Conservation (phyloP, 2,329 filamentous ascomycete species). For the Fusarium udum region DNA sequence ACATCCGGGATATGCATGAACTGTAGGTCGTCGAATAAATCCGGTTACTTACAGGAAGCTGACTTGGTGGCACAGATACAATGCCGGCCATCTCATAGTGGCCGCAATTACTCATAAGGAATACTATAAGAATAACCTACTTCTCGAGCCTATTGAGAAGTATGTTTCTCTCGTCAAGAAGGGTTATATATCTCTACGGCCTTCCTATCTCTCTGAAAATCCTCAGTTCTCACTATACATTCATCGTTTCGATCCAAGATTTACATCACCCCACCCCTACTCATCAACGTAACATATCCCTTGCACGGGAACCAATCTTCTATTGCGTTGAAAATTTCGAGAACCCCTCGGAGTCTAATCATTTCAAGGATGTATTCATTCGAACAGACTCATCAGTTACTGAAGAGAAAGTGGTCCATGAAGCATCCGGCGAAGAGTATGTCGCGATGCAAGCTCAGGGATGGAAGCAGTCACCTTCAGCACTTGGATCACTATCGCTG, state of each 20-base stretch:
- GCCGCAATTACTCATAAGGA: slow-evolving; percentile 66
- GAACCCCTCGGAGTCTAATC: slow-evolving; percentile 63
- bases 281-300: slow-evolving; percentile 61
- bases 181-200: slow-evolving; percentile 60
- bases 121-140: slow-evolving; percentile 59
- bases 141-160: slow-evolving; percentile 49
- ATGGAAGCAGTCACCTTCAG: slow-evolving; percentile 5
- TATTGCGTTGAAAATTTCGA: slow-evolving; percentile 70
- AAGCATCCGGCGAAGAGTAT: slow-evolving; percentile 11
- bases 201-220: slow-evolving; percentile 53
- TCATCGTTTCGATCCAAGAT: slow-evolving; percentile 57
- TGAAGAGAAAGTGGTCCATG: slow-evolving; percentile 9
- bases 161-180: slow-evolving; percentile 60
- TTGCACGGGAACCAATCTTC: slow-evolving; percentile 65
- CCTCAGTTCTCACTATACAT: slow-evolving; percentile 49
- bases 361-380: slow-evolving; percentile 57
- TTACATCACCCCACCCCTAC: slow-evolving; percentile 63
- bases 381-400: neutral
- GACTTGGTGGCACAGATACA: slow-evolving; percentile 53
- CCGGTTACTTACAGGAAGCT: neutral
- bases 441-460: slow-evolving; percentile 11
- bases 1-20: slow-evolving; percentile 69
- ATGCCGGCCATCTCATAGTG: slow-evolving; percentile 70
- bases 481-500: neutral
- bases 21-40: slow-evolving; percentile 53